phyloP scores from a whole-genome alignment of 441 rosid species.

The Populus trichocarpa region DNA sequence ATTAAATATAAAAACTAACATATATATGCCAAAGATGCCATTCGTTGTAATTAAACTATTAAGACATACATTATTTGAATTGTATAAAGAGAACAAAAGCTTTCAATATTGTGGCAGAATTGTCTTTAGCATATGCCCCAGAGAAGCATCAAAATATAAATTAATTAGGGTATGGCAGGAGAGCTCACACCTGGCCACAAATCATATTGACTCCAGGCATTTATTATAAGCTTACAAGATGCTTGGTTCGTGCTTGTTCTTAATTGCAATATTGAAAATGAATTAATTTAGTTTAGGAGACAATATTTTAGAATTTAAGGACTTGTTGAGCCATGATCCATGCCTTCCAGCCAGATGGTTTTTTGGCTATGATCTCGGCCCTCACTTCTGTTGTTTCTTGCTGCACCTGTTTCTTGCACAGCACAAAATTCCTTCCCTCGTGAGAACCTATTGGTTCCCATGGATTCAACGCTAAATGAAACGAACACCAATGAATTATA shows the following conservation, averaged over 20 bases:
- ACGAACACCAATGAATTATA: too few relatives aligned
- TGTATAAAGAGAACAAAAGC: too few relatives aligned
- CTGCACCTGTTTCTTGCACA: conserved; percentile 48
- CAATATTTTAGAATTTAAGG: neutral
- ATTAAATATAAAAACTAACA: too few relatives aligned
- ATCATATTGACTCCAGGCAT: neutral
- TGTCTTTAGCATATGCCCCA: too few relatives aligned
- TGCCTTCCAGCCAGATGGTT: conserved; percentile 51
- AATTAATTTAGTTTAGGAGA: conserved; percentile 22
- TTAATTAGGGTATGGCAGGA: neutral
- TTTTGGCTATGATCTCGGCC: conserved; percentile 19
- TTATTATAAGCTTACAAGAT: neutral
- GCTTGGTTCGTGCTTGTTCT: too few relatives aligned
- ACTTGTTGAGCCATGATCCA: neutral
- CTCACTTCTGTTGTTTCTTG: conserved; percentile 33
- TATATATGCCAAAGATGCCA: too few relatives aligned
- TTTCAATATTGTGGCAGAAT: too few relatives aligned
- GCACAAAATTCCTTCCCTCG: conserved; percentile 47
- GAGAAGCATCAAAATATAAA: too few relatives aligned
- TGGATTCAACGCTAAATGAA: conserved; percentile 41
- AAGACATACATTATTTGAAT: too few relatives aligned
- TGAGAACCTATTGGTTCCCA: conserved; percentile 38
- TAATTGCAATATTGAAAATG: neutral
- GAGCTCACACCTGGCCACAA: neutral
- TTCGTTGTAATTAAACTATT: too few relatives aligned